Percentiles rank a stretch among this genome's conserved stretches.
phyloP scores from a whole-genome alignment of 2,329 filamentous ascomycete species.

The Harringtonia lauricola region DNA sequence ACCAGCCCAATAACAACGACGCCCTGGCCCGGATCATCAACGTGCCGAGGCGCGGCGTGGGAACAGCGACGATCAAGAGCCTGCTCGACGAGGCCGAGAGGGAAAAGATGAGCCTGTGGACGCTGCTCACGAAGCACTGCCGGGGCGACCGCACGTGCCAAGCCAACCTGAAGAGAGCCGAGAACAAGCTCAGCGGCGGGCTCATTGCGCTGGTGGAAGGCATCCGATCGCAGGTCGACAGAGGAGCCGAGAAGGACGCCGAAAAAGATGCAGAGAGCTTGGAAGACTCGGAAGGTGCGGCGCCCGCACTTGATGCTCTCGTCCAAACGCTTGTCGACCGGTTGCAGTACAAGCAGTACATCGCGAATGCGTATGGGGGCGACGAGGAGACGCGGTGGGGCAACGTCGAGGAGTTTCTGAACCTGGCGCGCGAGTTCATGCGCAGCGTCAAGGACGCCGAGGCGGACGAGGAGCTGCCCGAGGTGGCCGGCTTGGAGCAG shows the following conservation, averaged over 20 bases:
- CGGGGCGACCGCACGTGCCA: constrained; percentile 34
- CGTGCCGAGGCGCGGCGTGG: constrained; percentile 68
- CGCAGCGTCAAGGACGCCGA: constrained; percentile 24
- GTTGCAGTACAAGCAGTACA: constrained; percentile 61
- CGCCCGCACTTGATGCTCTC: constrained; percentile 30
- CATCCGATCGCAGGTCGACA: background rate
- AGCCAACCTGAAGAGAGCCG: constrained; percentile 38
- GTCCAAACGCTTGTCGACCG: constrained; percentile 48
- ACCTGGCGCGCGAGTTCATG: constrained; percentile 63
- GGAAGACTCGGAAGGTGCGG: constrained; percentile 12
- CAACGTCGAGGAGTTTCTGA: constrained; percentile 82
- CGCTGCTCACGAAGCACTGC: constrained; percentile 49
- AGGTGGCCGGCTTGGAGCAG: constrained; percentile 63
- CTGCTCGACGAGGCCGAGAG: constrained; percentile 68
- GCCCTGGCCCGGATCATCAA: constrained; percentile 78
- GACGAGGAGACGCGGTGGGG: constrained; percentile 73
- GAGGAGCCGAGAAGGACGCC: background rate
- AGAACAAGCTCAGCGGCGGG: constrained; percentile 41
- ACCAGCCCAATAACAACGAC: constrained; percentile 79
- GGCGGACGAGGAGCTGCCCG: constrained; percentile 44
- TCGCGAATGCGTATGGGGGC: constrained; percentile 60
- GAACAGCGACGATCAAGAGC: constrained; percentile 63
- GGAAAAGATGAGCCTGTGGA: constrained; percentile 62
- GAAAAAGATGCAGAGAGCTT: background rate
- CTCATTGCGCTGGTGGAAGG: constrained; percentile 29